Percentiles rank a stretch among this genome's conserved stretches.
phyloP scores from a whole-genome alignment of 371 early-diverging fungal genomes.

The Actinomortierella wolfii region DNA sequence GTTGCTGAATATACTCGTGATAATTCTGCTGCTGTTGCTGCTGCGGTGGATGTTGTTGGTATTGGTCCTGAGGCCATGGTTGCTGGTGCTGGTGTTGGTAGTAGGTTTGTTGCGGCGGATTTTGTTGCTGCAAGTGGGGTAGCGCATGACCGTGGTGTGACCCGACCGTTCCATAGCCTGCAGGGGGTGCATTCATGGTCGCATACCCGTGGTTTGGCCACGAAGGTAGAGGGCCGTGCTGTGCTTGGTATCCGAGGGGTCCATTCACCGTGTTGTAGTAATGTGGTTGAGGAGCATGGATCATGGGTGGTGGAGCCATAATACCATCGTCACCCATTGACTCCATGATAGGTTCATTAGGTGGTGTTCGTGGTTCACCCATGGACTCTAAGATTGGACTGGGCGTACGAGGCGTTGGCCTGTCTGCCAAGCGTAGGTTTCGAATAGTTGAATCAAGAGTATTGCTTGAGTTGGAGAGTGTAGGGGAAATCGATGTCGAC shows the following conservation, averaged over 20 bases:
- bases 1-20: constrained; percentile 22
- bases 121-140: constrained; percentile 13
- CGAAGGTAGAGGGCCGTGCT: neutral
- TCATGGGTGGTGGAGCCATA: constrained; percentile 9
- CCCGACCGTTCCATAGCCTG: constrained; percentile 1
- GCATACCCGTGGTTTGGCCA: constrained; percentile 20
- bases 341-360: constrained; percentile 22
- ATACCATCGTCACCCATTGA: constrained; percentile 35
- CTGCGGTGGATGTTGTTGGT: constrained; percentile 3
- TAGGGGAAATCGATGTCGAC: constrained; percentile 7
- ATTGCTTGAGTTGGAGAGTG: constrained; percentile 21
- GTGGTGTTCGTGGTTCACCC: constrained; percentile 23
- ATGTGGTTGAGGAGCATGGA: constrained; percentile 2
- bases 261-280: constrained; percentile 4
- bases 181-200: neutral
- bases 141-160: constrained; percentile 25
- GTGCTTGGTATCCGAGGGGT: neutral
- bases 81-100: neutral
- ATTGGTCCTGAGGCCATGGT: neutral
- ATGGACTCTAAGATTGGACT: constrained; percentile 40
- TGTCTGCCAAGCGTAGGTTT: neutral
- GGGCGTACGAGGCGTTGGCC: constrained; percentile 1
- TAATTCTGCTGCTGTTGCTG: constrained; percentile 20
- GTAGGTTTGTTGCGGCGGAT: constrained; percentile 12
- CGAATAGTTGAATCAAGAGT: constrained; percentile 22